Evolutionary conservation across 352 stramenopile species (phyloP).

Genomic region (Phytophthora sojae): DNA sequence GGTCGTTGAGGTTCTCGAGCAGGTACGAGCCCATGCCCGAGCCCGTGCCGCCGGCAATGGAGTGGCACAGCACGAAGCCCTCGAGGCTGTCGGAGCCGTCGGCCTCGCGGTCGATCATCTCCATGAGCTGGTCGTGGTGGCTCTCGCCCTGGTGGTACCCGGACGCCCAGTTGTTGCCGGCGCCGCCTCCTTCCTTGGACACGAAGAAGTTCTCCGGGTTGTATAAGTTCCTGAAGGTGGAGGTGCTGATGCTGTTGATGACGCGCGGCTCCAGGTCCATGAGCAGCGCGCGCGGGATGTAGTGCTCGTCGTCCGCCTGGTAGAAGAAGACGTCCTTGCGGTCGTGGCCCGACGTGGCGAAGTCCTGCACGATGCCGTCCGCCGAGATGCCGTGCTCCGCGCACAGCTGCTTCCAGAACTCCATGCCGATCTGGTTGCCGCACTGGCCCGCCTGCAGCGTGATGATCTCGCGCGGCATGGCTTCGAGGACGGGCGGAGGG

Average conservation of each 20-base stretch:
- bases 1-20: slow-evolving; percentile 99
- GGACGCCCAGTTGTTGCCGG: slow-evolving; percentile 94
- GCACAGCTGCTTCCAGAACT: slow-evolving; percentile 99
- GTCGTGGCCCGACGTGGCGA: slow-evolving; percentile 93
- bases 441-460: slow-evolving; percentile 99
- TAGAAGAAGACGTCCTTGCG: slow-evolving; percentile 99
- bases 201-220: slow-evolving; percentile 99
- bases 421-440: slow-evolving; percentile 99
- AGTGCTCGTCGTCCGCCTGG: slow-evolving; percentile 98
- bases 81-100: slow-evolving; percentile 95
- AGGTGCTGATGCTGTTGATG: slow-evolving; percentile 94
- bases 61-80: slow-evolving; percentile 99
- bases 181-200: slow-evolving; percentile 91
- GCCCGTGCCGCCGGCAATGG: slow-evolving; percentile 98
- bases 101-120: slow-evolving; percentile 99
- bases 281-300: slow-evolving; percentile 97
- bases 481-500: neutral
- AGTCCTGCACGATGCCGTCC: slow-evolving; percentile 97
- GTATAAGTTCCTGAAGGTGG: slow-evolving; percentile 96
- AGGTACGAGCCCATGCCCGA: slow-evolving; percentile 99
- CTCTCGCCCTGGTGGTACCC: slow-evolving; percentile 93
- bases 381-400: slow-evolving; percentile 98
- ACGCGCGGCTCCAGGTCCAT: slow-evolving; percentile 98
- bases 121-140: slow-evolving; percentile 98
- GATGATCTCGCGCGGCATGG: slow-evolving; percentile 99